Conservation (phyloP, 306 rosid genomes). For the Quillaja saponaria region DNA sequence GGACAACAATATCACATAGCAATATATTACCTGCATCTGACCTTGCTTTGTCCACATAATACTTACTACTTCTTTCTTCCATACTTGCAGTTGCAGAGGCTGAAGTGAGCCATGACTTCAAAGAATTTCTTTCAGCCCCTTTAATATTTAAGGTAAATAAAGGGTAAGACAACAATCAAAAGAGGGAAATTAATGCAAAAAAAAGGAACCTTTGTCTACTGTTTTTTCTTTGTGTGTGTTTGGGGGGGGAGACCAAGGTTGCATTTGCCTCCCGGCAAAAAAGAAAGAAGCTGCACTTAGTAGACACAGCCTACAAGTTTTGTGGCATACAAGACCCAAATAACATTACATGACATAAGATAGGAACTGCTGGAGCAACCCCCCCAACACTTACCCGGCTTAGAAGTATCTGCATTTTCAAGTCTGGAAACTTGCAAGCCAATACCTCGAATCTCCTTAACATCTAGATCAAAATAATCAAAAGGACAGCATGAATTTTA, state of each 20-base stretch:
- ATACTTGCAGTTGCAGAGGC: constrained; percentile 53
- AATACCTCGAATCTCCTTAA: constrained; percentile 90
- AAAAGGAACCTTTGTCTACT: constrained; percentile 25
- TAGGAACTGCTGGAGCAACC: background rate
- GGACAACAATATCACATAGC: constrained; percentile 35
- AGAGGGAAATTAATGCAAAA: constrained; percentile 18
- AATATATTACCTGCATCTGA: constrained; percentile 37
- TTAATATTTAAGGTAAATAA: constrained; percentile 28
- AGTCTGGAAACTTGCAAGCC: constrained; percentile 94
- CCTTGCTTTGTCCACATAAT: constrained; percentile 18
- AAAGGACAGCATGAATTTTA: constrained; percentile 19
- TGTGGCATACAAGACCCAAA: constrained; percentile 4
- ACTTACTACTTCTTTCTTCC: constrained; percentile 28
- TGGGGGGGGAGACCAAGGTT: constrained; percentile 8
- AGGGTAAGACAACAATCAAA: constrained; percentile 19
- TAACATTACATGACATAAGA: background rate
- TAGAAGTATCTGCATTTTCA: constrained; percentile 61
- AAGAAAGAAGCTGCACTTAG: constrained; percentile 2
- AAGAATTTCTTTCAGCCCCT: constrained; percentile 54
- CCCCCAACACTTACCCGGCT: constrained; percentile 56
- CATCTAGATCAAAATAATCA: constrained; percentile 54
- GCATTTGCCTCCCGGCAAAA: constrained; percentile 28
- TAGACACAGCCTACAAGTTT: constrained; percentile 6
- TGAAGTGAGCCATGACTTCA: constrained; percentile 75
- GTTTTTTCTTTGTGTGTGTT: too few species aligned